Evolutionary conservation across 805 yeast genomes (phyloP).

Genomic region (Lachancea nothofagi): DNA sequence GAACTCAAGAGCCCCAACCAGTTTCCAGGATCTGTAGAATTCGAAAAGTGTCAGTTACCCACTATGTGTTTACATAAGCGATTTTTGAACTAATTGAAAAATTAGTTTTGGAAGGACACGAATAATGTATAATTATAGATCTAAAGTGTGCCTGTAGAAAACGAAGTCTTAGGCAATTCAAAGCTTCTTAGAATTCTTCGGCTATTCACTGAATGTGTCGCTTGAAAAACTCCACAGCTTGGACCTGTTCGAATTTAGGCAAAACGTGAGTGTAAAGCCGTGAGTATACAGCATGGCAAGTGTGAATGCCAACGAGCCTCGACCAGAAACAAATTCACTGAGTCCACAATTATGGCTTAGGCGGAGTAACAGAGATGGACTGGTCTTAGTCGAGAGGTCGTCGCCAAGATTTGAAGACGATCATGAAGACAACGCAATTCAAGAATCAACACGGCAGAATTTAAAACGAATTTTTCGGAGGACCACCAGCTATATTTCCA

Average conservation of each 20-base stretch:
- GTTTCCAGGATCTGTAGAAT: not conserved
- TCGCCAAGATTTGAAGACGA: not conserved
- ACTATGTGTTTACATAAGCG: conserved; percentile 1
- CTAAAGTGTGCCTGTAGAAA: no score
- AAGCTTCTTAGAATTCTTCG: no score
- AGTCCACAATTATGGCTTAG: conserved; percentile 1
- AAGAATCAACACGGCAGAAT: conserved; percentile 11
- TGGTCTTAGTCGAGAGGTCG: not conserved
- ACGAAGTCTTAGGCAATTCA: no score
- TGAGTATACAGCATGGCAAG: no score
- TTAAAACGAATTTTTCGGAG: conserved; percentile 15
- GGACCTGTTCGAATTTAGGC: no score
- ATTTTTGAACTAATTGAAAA: not conserved
- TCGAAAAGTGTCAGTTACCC: conserved; percentile 1
- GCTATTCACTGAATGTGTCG: no score
- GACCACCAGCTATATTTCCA: conserved; percentile 14
- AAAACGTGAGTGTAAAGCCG: no score
- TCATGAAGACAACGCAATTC: not conserved
- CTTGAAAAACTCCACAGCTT: no score
- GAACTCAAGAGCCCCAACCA: not conserved
- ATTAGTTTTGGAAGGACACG: not conserved
- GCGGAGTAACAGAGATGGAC: conserved; percentile 2
- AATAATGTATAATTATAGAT: no score
- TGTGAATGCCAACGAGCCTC: not conserved
- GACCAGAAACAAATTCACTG: not conserved